Evolutionary conservation across 1,284 basidiomycete genomes (phyloP), one percentile per base, ranked within the genome.

Genomic region (Ceratobasidium sp.): DNA sequence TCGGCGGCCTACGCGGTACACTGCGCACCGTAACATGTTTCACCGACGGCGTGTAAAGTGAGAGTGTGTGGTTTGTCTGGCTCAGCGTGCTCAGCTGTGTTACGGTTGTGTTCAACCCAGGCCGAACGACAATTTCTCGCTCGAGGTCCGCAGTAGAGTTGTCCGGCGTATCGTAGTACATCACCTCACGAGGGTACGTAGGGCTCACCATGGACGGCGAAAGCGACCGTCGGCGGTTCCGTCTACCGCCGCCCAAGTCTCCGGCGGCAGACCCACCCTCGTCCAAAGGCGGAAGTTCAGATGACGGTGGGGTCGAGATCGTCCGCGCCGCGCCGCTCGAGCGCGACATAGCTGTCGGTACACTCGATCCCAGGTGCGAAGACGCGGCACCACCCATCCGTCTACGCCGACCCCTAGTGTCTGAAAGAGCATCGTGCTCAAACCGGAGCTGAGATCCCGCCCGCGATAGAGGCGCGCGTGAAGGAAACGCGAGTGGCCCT

Each of bases 21-120:
- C 91, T 93, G 28, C 95, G 87, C 2, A 96, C 94, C 4, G 94
- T 94, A 79, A 96, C 96, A 82, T 97, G 95, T 75, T 92, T 90
- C 54, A 95, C 85, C 6, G 90, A 90, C 59, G 94, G 87, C 11
- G 95, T 96, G 80, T 95, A 97, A 0, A 95, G 95, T 1, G 92
- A 94, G 1, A 98, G 83, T 0, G 95, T 98, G 78, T 96, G 95
- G 77, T 96, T 94, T 1, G 93, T 94, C 76, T 91, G 87, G 26
- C 88, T 91, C 70, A 98, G 87, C 1, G 92, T 93, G 21, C 92
- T 91, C 21, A 98, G 84, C 75, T 96, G 92, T 61, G 91, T 91
- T 26, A 96, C 85, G 8, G 89, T 88, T 77, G 89, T 89, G 82
- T 92, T 94, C 69, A 88, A 77, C 1, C 84, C 83, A 0, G 90